Conservation (phyloP, 805 yeast genomes). For the Tetrapisispora taiwanensis region DNA sequence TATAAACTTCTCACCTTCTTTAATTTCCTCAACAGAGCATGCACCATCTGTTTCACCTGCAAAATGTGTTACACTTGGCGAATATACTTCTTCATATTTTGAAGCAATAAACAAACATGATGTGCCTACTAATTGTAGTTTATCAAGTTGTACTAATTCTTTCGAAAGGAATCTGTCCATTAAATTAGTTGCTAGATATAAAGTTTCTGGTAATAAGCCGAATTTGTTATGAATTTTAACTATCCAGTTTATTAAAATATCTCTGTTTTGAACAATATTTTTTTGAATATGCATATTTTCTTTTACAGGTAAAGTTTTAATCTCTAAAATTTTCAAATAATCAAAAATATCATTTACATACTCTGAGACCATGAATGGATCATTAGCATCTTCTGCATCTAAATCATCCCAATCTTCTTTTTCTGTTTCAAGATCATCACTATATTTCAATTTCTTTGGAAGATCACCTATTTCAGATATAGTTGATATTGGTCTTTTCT, state of each 20-base stretch:
- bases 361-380: slow-evolving; percentile 87
- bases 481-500: slow-evolving; percentile 28
- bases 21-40: slow-evolving; percentile 69
- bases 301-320: slow-evolving; percentile 54
- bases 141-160: slow-evolving; percentile 68
- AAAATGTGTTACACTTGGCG: slow-evolving; percentile 79
- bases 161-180: slow-evolving; percentile 80
- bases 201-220: slow-evolving; percentile 76
- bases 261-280: slow-evolving; percentile 41
- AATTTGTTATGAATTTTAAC: slow-evolving; percentile 81
- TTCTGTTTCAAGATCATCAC: slow-evolving; percentile 22
- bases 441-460: slow-evolving; percentile 26
- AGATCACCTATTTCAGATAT: slow-evolving; percentile 24
- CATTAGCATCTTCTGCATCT: slow-evolving; percentile 70
- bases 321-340: slow-evolving; percentile 63
- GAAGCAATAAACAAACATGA: slow-evolving; percentile 84
- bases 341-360: slow-evolving; percentile 81
- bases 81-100: slow-evolving; percentile 88
- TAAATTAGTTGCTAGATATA: slow-evolving; percentile 71
- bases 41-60: slow-evolving; percentile 83
- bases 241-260: slow-evolving; percentile 88
- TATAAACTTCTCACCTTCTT: slow-evolving; percentile 76
- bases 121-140: slow-evolving; percentile 77
- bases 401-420: slow-evolving; percentile 57
- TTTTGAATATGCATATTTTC: slow-evolving; percentile 33